phyloP scores from a whole-genome alignment of 2,329 filamentous ascomycete genomes.

The Colletotrichum scovillei region DNA sequence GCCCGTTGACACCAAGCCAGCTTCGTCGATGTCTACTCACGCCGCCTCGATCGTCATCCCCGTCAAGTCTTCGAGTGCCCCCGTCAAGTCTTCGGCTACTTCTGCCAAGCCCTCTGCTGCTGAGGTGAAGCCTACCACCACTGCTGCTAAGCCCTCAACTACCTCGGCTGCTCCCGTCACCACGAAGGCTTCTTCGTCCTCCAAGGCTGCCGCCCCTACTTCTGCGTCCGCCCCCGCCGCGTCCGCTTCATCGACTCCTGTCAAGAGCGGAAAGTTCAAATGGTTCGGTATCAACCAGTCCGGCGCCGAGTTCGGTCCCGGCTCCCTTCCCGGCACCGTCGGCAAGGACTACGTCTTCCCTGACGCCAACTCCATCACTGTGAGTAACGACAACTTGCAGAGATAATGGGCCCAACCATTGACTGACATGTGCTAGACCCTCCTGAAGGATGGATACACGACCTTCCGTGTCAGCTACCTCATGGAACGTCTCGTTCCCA shows the following conservation, averaged over 20 bases:
- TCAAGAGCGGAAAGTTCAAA: constrained; percentile 45
- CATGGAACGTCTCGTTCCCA: constrained; percentile 66
- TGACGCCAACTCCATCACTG: constrained; percentile 56
- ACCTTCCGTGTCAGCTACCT: constrained; percentile 66
- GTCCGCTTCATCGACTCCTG: neutral
- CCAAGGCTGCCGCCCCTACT: neutral
- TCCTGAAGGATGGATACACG: constrained; percentile 65
- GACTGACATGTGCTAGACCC: constrained; percentile 45
- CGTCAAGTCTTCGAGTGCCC: neutral
- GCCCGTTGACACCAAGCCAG: constrained; percentile 22
- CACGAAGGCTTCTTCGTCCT: neutral
- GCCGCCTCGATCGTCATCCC: neutral
- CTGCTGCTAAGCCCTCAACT: neutral
- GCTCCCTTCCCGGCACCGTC: constrained; percentile 65
- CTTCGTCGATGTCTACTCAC: neutral
- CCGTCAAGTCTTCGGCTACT: neutral
- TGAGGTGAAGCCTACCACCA: neutral
- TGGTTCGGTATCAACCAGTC: constrained; percentile 57
- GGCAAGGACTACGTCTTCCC: constrained; percentile 74
- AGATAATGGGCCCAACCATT: neutral
- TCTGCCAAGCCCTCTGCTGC: neutral
- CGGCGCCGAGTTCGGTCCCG: constrained; percentile 74
- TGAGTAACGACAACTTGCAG: constrained; percentile 35
- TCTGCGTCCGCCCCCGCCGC: neutral
- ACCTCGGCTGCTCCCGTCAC: neutral